Evolutionary conservation across 495 filamentous ascomycete species (phyloP), one percentile per base, ranked within the genome.

Genomic region (Delitschia confertaspora): DNA sequence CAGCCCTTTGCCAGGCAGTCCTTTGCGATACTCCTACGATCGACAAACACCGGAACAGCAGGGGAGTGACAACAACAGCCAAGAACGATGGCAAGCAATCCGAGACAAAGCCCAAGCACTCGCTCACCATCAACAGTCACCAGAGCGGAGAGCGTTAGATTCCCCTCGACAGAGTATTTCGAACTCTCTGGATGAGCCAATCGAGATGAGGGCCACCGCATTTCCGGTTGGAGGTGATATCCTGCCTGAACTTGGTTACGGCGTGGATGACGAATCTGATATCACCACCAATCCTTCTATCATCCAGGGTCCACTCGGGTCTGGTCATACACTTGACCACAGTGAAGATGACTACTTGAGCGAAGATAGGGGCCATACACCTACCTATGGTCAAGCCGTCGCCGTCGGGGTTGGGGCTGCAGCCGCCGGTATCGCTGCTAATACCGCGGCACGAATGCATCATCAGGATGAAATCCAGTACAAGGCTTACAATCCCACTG

Each of bases 121-220:
- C 8, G 23, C 43, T 3, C 48, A 51, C 4, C 25, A 39, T 16
- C 36, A 41, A 9, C 31, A 42, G 29, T n/a, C n/a, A 3, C 42
- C 70, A 32, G 66, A 64, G 0, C 62, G 62, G 23, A 60, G 60
- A 33, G 67, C 70, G n/a, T 70, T 73, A 16, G 70, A 71, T 18
- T 86, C 83, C 8, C 82, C 83, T n/a, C 76, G 75, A n/a, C 82
- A 84, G 46, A 88, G 83, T 55, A 67, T 85, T 24, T 75, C 83
- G 31, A 69, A 75, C 33, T 78, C 82, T 16, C 64, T 73, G 21
- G 73, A 79, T 14, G 71, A 80, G 14, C 63, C 10, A 6, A 67
- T 72, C 13, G 68, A 70, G 45, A 58, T 88, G 64, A 71, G 65
- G 18, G 71, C 79, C 16, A 88, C 67, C 60, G 73, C 76, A 44